Evolutionary conservation across 805 yeast genomes (phyloP).

Genomic region (Candida montana): DNA sequence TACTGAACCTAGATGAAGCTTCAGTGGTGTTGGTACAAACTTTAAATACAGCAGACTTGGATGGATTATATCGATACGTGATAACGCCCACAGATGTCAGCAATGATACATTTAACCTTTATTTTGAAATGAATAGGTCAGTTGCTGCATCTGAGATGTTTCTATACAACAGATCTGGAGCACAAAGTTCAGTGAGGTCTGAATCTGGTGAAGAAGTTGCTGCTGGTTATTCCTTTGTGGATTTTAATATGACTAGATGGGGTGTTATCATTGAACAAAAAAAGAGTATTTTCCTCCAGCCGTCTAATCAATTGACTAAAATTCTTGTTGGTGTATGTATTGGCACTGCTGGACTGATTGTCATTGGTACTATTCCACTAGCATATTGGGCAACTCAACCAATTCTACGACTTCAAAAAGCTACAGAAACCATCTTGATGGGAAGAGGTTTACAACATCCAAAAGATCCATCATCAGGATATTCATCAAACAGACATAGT

Average conservation of each 20-base stretch:
- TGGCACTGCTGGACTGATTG: constrained; percentile 71
- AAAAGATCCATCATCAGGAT: constrained; percentile 10
- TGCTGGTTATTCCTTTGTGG: constrained; percentile 48
- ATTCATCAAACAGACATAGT: constrained; percentile 12
- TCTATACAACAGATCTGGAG: constrained; percentile 35
- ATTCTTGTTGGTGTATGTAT: constrained; percentile 75
- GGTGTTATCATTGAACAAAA: constrained; percentile 67
- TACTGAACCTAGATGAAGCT: constrained; percentile 35
- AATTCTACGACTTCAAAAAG: constrained; percentile 69
- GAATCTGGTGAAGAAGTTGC: constrained; percentile 41
- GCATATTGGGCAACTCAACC: constrained; percentile 85
- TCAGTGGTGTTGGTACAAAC: constrained; percentile 26
- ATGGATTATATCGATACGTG: constrained; percentile 35
- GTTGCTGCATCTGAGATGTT: constrained; percentile 34
- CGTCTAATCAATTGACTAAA: constrained; percentile 54
- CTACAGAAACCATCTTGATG: constrained; percentile 56
- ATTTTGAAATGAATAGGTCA: constrained; percentile 25
- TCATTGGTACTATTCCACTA: constrained; percentile 71
- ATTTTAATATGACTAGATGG: constrained; percentile 51
- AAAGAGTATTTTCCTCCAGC: constrained; percentile 51
- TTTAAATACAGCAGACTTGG: no score
- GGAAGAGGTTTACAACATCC: constrained; percentile 34
- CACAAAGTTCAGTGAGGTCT: constrained; percentile 31
- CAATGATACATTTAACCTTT: constrained; percentile 12
- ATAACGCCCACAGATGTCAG: constrained; percentile 29